Evolutionary conservation across 1,284 basidiomycete genomes (phyloP).

Genomic region (Pascua guehoae): DNA sequence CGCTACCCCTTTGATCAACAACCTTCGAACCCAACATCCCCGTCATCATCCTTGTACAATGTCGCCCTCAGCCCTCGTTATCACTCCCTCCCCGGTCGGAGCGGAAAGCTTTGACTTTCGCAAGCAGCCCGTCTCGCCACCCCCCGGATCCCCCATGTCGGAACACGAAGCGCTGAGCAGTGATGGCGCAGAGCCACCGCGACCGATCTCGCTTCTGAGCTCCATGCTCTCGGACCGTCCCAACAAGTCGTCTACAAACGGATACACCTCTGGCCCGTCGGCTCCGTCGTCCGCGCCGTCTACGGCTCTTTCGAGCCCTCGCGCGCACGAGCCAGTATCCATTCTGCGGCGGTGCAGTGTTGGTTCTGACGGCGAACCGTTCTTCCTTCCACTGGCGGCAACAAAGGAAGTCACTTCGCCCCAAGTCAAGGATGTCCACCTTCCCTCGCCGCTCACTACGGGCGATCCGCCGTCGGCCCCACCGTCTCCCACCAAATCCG

Average conservation of each 20-base stretch:
- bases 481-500: too few species aligned
- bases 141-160: background rate
- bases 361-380: constrained; percentile 23
- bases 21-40: too few species aligned
- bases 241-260: constrained; percentile 13
- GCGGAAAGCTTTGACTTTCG: constrained; percentile 6
- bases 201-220: constrained; percentile 30
- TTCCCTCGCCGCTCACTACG: background rate
- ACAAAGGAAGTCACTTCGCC: constrained; percentile 11
- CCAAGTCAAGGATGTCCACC: background rate
- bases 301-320: constrained; percentile 31
- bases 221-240: constrained; percentile 21
- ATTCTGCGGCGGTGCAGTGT: constrained; percentile 31
- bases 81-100: background rate
- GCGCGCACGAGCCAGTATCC: constrained; percentile 17
- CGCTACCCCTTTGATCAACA: too few species aligned
- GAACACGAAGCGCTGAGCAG: constrained; percentile 12
- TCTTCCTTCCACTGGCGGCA: constrained; percentile 16
- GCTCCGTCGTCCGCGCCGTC: constrained; percentile 27
- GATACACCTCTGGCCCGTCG: constrained; percentile 13
- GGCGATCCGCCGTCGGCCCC: background rate
- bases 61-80: background rate
- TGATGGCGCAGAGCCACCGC: constrained; percentile 7
- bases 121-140: constrained; percentile 15
- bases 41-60: too few species aligned